Conservation (phyloP, 2,329 filamentous ascomycete species). For the Ilyonectria destructans region DNA sequence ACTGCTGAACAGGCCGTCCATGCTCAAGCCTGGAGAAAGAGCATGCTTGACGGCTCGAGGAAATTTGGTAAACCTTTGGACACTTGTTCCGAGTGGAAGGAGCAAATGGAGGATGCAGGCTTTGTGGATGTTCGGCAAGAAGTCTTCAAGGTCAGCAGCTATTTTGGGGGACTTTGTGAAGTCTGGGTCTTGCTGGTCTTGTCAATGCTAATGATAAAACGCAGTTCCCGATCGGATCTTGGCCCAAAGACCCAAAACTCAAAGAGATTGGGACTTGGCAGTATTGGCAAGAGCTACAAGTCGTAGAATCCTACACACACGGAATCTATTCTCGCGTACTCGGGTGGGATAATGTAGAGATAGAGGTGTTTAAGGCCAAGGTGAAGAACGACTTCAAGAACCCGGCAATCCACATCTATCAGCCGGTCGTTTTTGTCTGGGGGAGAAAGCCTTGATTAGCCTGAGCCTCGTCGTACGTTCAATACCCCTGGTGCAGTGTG, state of each 20-base stretch:
- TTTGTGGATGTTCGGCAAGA: constrained; percentile 29
- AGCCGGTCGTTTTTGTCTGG: constrained; percentile 43
- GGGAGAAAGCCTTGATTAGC: constrained; percentile 36
- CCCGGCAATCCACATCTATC: constrained; percentile 41
- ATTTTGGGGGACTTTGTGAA: background rate
- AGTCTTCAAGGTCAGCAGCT: constrained; percentile 25
- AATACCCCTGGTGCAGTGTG: constrained; percentile 1
- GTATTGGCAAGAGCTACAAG: constrained; percentile 38
- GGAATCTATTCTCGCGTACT: constrained; percentile 41
- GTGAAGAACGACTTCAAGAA: constrained; percentile 40
- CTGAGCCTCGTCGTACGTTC: constrained; percentile 1
- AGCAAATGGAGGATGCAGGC: constrained; percentile 13
- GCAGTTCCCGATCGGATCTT: constrained; percentile 34
- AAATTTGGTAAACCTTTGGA: constrained; percentile 25
- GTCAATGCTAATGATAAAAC: background rate
- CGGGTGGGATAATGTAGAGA: constrained; percentile 40
- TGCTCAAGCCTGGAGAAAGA: constrained; percentile 18
- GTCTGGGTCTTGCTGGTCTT: background rate
- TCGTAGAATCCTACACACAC: constrained; percentile 39
- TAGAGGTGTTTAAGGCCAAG: constrained; percentile 42
- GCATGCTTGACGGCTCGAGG: constrained; percentile 7
- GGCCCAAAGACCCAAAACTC: constrained; percentile 24
- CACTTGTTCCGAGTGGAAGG: constrained; percentile 11
- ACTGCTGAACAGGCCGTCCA: constrained; percentile 14
- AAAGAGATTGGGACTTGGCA: constrained; percentile 35